phyloP scores from a whole-genome alignment of 805 yeast species.

The Metschnikowia kunwiensis region DNA sequence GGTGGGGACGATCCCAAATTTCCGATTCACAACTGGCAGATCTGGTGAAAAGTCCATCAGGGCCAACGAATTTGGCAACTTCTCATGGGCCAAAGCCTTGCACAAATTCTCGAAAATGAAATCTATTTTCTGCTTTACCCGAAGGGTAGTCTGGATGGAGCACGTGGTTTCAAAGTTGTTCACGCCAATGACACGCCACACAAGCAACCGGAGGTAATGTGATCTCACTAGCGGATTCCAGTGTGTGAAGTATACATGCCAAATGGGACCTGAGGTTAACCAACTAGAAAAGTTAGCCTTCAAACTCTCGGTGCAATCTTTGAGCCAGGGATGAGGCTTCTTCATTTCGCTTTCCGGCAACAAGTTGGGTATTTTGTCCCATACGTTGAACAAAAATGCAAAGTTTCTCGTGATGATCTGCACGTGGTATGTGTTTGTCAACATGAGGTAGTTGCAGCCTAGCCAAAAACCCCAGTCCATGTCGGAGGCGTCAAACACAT shows the following conservation, averaged over 20 bases:
- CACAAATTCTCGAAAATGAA: conserved; percentile 21
- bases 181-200: conserved; percentile 60
- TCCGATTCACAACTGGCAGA: conserved; percentile 46
- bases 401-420: conserved; percentile 61
- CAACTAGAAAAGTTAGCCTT: conserved; percentile 51
- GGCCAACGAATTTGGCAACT: conserved; percentile 1
- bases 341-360: conserved; percentile 14
- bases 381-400: conserved; percentile 65
- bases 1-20: conserved; percentile 42
- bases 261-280: conserved; percentile 48
- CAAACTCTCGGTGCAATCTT: conserved; percentile 36
- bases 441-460: conserved; percentile 52
- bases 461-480: conserved; percentile 82
- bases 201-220: conserved; percentile 60
- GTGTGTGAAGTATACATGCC: conserved; percentile 64
- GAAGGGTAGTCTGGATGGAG: conserved; percentile 28
- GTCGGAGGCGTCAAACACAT: conserved; percentile 25
- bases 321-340: conserved; percentile 37
- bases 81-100: conserved; percentile 4
- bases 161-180: conserved; percentile 37
- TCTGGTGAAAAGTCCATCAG: conserved; percentile 31
- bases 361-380: conserved; percentile 62
- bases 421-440: conserved; percentile 56
- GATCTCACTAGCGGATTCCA: conserved; percentile 78
- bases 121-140: conserved; percentile 31